Evolutionary conservation across 2,329 filamentous ascomycete genomes (phyloP).

Genomic region (Venturia carpophila): DNA sequence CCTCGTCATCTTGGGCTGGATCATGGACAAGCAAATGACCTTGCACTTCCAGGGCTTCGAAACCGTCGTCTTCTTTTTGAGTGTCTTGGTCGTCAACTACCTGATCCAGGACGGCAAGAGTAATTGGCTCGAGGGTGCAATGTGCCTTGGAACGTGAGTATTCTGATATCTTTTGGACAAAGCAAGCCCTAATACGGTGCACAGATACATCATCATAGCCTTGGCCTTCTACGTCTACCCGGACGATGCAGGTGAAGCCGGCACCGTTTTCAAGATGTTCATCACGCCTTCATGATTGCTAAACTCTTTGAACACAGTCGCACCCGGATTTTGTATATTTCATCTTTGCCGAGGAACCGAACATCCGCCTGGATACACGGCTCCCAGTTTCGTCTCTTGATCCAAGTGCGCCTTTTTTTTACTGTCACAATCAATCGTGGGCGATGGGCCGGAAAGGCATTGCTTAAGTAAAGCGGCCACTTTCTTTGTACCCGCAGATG

Average conservation of each 20-base stretch:
- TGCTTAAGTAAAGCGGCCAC: not conserved
- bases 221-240: constrained; percentile 55
- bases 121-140: constrained; percentile 77
- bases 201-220: constrained; percentile 50
- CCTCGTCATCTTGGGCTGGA: constrained; percentile 50
- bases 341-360: not conserved
- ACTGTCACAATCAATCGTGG: not conserved
- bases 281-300: not conserved
- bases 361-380: not conserved
- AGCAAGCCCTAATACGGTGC: constrained; percentile 12
- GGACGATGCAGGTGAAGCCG: constrained; percentile 29
- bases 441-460: not conserved
- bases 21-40: constrained; percentile 47
- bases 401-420: not conserved
- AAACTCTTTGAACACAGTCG: not conserved
- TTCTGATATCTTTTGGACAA: constrained; percentile 14
- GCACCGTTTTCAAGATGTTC: not conserved
- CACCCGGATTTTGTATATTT: constrained; percentile 10
- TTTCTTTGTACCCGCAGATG: not conserved
- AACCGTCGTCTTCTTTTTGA: constrained; percentile 78
- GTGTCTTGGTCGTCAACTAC: constrained; percentile 80
- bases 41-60: constrained; percentile 85
- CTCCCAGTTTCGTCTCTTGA: not conserved
- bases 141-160: constrained; percentile 42
- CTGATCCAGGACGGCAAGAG: constrained; percentile 76